A percentile compares a stretch with the other conserved stretches of the same genome.
Evolutionary conservation across 352 stramenopile species (phyloP).

Genomic region (Pythium oligandrum): DNA sequence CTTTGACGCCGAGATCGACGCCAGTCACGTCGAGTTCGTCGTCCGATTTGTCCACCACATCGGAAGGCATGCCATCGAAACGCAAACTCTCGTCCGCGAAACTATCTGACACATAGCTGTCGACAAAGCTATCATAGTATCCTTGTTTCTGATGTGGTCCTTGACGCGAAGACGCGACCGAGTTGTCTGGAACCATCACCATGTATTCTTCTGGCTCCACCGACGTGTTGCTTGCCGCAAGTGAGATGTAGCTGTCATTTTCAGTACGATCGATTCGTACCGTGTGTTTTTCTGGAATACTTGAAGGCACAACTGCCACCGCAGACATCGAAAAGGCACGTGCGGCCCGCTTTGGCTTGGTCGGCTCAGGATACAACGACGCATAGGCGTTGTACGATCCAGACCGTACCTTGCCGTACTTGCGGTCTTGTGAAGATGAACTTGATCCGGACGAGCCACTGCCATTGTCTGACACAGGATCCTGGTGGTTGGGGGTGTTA

Average conservation of each 20-base stretch:
- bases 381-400: constrained; percentile 1
- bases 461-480: too few relatives aligned
- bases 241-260: constrained; percentile 22
- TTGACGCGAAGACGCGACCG: constrained; percentile 1
- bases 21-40: constrained; percentile 72
- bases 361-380: background rate
- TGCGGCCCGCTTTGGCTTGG: constrained; percentile 1
- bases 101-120: constrained; percentile 1
- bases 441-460: too few relatives aligned
- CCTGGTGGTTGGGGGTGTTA: constrained; percentile 7
- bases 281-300: background rate
- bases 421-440: background rate
- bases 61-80: constrained; percentile 31
- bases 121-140: constrained; percentile 1
- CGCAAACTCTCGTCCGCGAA: constrained; percentile 26
- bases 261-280: constrained; percentile 6
- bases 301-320: background rate
- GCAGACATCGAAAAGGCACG: background rate
- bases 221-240: constrained; percentile 15
- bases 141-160: background rate
- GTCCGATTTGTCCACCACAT: constrained; percentile 33
- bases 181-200: constrained; percentile 1
- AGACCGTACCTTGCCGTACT: background rate
- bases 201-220: constrained; percentile 17
- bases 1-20: constrained; percentile 28